These are phyloP conservation scores for Multifurca ochricompacta DNA, from an alignment of 768 basidiomycete genomes.

Conservation along the genomic window DNA sequence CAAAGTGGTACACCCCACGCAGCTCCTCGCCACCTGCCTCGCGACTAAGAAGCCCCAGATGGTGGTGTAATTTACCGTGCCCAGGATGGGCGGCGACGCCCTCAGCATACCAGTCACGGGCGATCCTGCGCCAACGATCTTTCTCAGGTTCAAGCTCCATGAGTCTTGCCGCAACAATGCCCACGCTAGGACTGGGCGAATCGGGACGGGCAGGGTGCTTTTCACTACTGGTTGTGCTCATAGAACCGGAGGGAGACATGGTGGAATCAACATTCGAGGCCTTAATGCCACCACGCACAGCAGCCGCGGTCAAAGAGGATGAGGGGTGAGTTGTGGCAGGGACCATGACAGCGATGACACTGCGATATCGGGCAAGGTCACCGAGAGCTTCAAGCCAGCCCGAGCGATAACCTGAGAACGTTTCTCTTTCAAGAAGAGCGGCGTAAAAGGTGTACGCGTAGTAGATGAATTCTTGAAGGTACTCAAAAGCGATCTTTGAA, in stretches of 20 bases:
- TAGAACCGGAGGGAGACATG: constrained; percentile 10
- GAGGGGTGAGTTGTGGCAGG: constrained; percentile 34
- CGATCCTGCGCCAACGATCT: constrained; percentile 85
- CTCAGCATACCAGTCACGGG: constrained; percentile 86
- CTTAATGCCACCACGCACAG: constrained; percentile 34
- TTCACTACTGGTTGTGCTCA: constrained; percentile 14
- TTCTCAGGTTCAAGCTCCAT: constrained; percentile 87
- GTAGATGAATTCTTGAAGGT: constrained; percentile 90
- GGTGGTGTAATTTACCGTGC: constrained; percentile 91
- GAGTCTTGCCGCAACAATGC: constrained; percentile 70
- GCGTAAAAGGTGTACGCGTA: constrained; percentile 95
- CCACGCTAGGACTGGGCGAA: constrained; percentile 60
- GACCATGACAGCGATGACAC: constrained; percentile 89
- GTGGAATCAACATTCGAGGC: constrained; percentile 15
- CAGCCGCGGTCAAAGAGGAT: constrained; percentile 47
- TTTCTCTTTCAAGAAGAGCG: constrained; percentile 75
- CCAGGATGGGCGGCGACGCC: constrained; percentile 87
- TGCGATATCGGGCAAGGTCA: constrained; percentile 89
- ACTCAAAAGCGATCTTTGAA: constrained; percentile 69
- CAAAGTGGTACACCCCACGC: constrained; percentile 85
- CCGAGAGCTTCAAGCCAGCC: constrained; percentile 97
- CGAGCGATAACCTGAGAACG: constrained; percentile 57
- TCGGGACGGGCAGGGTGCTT: constrained; percentile 24
- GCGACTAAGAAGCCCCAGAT: constrained; percentile 79
- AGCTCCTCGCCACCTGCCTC: constrained; percentile 80